phyloP scores from a whole-genome alignment of 129 eudicot genomes.

The Silybum marianum region DNA sequence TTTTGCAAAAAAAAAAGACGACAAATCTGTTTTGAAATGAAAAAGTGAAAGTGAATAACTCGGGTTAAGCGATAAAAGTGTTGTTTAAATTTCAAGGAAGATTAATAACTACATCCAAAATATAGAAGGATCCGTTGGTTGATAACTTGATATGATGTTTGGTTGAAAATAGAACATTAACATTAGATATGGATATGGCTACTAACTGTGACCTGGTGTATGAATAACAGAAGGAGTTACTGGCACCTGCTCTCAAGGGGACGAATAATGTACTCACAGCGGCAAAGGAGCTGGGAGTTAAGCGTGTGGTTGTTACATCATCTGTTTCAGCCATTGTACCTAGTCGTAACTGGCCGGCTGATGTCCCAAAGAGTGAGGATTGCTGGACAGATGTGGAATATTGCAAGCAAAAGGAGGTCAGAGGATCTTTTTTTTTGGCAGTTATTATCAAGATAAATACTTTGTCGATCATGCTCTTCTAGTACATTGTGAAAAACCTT shows the following conservation, averaged over 20 bases:
- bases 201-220: neutral
- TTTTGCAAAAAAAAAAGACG: neutral
- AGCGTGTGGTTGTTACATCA: slow-evolving; percentile 95
- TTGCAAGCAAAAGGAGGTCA: slow-evolving; percentile 82
- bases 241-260: slow-evolving; percentile 87
- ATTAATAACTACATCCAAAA: neutral
- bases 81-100: neutral
- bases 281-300: slow-evolving; percentile 75
- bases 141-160: neutral
- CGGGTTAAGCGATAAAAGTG: neutral
- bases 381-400: slow-evolving; percentile 92
- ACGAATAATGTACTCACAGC: slow-evolving; percentile 87
- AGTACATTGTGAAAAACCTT: slow-evolving; percentile 7
- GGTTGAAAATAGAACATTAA: slow-evolving; percentile 16
- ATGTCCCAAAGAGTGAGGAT: slow-evolving; percentile 65
- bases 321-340: slow-evolving; percentile 77
- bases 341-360: slow-evolving; percentile 80
- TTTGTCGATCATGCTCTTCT: neutral
- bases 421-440: slow-evolving; percentile 3
- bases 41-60: no score
- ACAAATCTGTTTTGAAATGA: neutral
- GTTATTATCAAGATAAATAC: neutral
- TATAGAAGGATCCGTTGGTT: slow-evolving; percentile 1
- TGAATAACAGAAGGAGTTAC: slow-evolving; percentile 54
- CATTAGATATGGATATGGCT: neutral